phyloP scores from a whole-genome alignment of 768 basidiomycete species.

The Russula griseocarnosa region DNA sequence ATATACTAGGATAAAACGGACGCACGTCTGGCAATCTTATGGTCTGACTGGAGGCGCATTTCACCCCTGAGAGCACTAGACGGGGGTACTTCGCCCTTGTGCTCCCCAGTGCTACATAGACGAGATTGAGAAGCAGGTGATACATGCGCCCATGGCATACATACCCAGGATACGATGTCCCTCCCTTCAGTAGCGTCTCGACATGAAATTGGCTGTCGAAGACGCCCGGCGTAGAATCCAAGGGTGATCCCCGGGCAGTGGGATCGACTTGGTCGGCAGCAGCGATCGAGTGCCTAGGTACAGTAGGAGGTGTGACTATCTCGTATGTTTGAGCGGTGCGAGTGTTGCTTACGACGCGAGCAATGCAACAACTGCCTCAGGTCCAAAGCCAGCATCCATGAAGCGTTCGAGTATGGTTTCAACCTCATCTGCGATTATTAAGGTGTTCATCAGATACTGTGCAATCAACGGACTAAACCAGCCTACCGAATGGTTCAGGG shows the following conservation, averaged over 20 bases:
- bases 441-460: neutral
- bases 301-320: slow-evolving; percentile 20
- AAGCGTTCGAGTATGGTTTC: slow-evolving; percentile 34
- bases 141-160: neutral
- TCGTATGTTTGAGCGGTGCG: neutral
- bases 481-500: slow-evolving; percentile 35
- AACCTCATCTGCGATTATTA: slow-evolving; percentile 23
- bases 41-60: slow-evolving; percentile 38
- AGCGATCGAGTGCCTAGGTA: slow-evolving; percentile 29
- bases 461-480: neutral
- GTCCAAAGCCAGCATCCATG: slow-evolving; percentile 36
- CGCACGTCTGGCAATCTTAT: slow-evolving; percentile 31
- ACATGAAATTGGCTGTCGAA: slow-evolving; percentile 36
- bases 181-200: slow-evolving; percentile 36
- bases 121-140: neutral
- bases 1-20: neutral
- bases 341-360: slow-evolving; percentile 33
- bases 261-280: slow-evolving; percentile 30
- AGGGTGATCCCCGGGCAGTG: slow-evolving; percentile 35
- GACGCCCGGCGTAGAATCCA: slow-evolving; percentile 32
- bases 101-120: slow-evolving; percentile 26
- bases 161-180: slow-evolving; percentile 32
- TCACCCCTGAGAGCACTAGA: slow-evolving; percentile 32
- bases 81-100: slow-evolving; percentile 35
- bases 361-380: slow-evolving; percentile 37